phyloP scores from a whole-genome alignment of 169 alveolate genomes.

The Toxoplasma gondii region DNA sequence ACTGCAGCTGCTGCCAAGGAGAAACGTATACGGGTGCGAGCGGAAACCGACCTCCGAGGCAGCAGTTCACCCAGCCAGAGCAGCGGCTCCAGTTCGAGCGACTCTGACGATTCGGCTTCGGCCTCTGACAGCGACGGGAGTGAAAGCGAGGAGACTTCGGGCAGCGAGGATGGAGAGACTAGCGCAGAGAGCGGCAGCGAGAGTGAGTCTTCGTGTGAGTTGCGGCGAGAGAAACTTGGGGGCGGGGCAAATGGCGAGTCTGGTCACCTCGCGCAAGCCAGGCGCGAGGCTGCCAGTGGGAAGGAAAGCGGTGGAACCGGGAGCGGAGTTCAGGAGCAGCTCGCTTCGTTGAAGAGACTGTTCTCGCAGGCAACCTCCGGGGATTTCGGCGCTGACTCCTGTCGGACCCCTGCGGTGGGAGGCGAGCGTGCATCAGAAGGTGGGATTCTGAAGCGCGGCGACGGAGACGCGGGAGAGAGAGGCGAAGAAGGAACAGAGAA shows the following conservation, averaged over 20 bases:
- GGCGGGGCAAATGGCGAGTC: neutral
- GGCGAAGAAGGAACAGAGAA: neutral
- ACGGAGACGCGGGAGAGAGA: neutral
- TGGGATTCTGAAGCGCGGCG: neutral
- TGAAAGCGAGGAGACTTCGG: neutral
- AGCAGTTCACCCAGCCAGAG: constrained; percentile 16
- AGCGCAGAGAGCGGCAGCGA: neutral
- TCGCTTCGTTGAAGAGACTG: constrained; percentile 16
- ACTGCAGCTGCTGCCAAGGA: neutral
- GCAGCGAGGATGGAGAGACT: neutral
- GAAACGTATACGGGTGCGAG: neutral
- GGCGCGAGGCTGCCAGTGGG: neutral
- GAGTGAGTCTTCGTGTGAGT: neutral
- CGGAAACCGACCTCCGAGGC: too few relatives aligned
- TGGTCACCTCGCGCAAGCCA: too few relatives aligned
- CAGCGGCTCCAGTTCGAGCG: constrained; percentile 16
- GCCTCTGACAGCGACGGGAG: neutral
- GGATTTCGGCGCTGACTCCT: neutral
- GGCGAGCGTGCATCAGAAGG: neutral
- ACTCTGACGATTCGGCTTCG: neutral
- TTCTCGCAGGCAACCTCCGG: constrained; percentile 4
- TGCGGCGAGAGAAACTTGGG: neutral
- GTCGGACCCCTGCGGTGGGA: neutral
- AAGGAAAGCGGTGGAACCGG: neutral
- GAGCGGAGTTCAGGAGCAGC: constrained; percentile 13